Evolutionary conservation across 768 basidiomycete genomes (phyloP).

Genomic region (Mycena polygramma): DNA sequence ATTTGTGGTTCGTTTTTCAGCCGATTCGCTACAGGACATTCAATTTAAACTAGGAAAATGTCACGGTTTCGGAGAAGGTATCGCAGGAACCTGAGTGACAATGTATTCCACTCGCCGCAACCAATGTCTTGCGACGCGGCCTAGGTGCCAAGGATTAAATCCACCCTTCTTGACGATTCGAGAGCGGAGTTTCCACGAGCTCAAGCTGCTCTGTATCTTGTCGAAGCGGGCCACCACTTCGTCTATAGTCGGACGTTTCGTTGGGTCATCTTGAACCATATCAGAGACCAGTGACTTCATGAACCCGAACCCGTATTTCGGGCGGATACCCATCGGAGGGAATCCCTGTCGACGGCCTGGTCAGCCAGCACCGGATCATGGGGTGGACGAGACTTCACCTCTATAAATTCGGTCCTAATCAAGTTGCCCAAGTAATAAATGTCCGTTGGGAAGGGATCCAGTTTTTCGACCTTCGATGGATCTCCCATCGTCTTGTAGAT

Average conservation of each 20-base stretch:
- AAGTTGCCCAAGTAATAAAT: constrained; percentile 52
- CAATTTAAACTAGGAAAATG: too few relatives aligned
- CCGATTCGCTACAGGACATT: too few relatives aligned
- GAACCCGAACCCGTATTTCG: constrained; percentile 43
- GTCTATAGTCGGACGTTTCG: constrained; percentile 52
- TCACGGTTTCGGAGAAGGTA: too few relatives aligned
- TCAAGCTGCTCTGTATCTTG: constrained; percentile 3
- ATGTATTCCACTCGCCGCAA: too few relatives aligned
- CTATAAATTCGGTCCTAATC: constrained; percentile 42
- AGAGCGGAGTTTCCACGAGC: constrained; percentile 25
- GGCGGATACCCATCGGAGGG: not conserved
- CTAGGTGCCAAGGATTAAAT: too few relatives aligned
- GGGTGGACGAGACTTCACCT: constrained; percentile 29
- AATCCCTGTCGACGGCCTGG: not conserved
- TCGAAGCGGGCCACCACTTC: constrained; percentile 49
- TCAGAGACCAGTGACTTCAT: constrained; percentile 47
- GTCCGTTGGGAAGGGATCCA: constrained; percentile 51
- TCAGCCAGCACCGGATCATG: too few relatives aligned
- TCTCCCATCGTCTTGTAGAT: constrained; percentile 10
- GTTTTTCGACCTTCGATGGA: not conserved
- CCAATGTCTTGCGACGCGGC: too few relatives aligned
- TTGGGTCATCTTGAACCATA: constrained; percentile 52
- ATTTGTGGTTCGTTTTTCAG: too few relatives aligned
- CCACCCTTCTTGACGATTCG: not conserved
- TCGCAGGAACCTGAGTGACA: too few relatives aligned